Conservation (phyloP, 345 rosid species). For the Pseudoturritis turrita region DNA sequence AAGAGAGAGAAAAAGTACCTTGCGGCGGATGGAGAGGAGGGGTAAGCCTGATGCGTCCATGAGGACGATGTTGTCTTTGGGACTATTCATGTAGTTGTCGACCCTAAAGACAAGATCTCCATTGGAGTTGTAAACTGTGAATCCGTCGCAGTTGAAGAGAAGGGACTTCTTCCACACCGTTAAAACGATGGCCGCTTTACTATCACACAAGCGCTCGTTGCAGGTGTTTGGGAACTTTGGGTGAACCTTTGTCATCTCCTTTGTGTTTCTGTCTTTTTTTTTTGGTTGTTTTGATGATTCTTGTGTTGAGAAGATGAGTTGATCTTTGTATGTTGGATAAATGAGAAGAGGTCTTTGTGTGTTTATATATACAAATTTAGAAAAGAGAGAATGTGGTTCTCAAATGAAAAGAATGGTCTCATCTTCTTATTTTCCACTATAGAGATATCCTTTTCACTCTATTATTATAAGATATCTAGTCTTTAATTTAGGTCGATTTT, state of each 20-base stretch:
- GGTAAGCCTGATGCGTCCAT: conserved; percentile 89
- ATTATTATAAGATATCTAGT: conserved; percentile 35
- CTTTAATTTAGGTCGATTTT: not conserved
- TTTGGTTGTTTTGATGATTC: not conserved
- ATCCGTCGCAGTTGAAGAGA: conserved; percentile 93
- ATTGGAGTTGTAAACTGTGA: conserved; percentile 67
- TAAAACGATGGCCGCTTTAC: conserved; percentile 31
- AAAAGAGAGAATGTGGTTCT: conserved; percentile 25
- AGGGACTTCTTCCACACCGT: conserved; percentile 98
- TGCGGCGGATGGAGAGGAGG: conserved; percentile 92
- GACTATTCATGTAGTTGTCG: conserved; percentile 66
- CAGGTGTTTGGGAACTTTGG: conserved; percentile 40
- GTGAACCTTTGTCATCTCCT: conserved; percentile 67
- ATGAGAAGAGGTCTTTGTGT: conserved; percentile 22
- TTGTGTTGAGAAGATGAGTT: conserved; percentile 24
- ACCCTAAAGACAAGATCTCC: conserved; percentile 82
- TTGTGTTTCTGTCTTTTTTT: not conserved
- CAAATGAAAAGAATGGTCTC: conserved; percentile 29
- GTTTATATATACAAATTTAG: conserved; percentile 18
- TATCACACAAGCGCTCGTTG: conserved; percentile 1
- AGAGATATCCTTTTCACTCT: conserved; percentile 21
- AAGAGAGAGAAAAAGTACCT: conserved; percentile 37
- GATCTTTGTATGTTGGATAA: conserved; percentile 3
- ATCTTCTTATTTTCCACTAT: conserved; percentile 32
- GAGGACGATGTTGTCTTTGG: conserved; percentile 63